Percentiles rank a stretch among this genome's conserved stretches.
Evolutionary conservation across 768 basidiomycete species (phyloP).

Genomic region (Termitomyces sp.): DNA sequence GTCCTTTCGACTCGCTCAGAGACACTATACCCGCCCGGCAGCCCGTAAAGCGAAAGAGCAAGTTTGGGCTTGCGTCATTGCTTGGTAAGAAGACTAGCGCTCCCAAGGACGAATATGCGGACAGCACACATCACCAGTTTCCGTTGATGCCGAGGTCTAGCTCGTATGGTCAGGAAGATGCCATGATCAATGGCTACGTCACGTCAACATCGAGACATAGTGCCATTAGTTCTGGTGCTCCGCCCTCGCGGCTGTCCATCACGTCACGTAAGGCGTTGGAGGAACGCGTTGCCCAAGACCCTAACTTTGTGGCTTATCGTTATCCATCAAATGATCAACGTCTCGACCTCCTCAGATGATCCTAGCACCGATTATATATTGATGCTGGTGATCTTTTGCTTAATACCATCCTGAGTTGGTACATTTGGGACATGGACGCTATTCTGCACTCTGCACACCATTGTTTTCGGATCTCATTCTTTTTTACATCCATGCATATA

Average conservation of each 20-base stretch:
- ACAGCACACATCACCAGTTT: conserved; percentile 37
- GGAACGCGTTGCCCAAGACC: conserved; percentile 79
- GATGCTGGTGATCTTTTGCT: neutral
- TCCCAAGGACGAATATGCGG: conserved; percentile 30
- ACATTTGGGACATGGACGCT: neutral
- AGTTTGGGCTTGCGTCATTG: conserved; percentile 64
- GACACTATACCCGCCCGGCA: conserved; percentile 19
- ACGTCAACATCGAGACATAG: conserved; percentile 51
- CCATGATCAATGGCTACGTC: conserved; percentile 40
- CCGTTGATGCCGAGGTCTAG: conserved; percentile 43
- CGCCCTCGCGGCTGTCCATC: conserved; percentile 55
- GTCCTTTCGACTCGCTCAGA: conserved; percentile 35
- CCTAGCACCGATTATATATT: neutral
- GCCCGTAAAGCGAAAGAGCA: conserved; percentile 63
- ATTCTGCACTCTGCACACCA: neutral
- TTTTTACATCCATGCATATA: neutral
- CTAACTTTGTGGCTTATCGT: conserved; percentile 82
- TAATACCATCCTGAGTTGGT: neutral
- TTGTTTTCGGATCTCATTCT: neutral
- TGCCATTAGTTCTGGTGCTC: conserved; percentile 34
- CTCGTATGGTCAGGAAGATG: conserved; percentile 49
- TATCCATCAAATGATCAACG: conserved; percentile 79
- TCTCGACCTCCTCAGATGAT: conserved; percentile 55
- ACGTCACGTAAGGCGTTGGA: conserved; percentile 70
- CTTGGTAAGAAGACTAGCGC: conserved; percentile 52